These are phyloP conservation scores for Escallonia herrerae DNA, from an alignment of 129 eudicot genomes.

Conservation along the genomic window DNA sequence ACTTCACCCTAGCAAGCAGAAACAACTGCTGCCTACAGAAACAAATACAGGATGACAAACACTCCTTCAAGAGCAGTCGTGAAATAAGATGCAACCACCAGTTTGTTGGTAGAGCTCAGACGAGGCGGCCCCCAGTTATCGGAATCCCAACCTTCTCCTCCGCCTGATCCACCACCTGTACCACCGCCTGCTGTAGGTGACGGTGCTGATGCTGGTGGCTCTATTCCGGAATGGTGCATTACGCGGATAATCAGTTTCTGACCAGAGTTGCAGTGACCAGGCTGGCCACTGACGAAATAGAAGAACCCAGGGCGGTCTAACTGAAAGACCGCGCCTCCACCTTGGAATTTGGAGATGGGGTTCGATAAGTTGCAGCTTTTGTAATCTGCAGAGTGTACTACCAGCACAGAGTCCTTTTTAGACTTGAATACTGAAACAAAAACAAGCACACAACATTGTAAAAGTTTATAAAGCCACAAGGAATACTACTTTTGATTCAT, in stretches of 20 bases:
- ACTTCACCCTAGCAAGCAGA: neutral
- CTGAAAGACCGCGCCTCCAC: constrained; percentile 31
- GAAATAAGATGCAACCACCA: constrained; percentile 16
- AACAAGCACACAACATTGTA: neutral
- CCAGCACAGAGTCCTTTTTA: constrained; percentile 49
- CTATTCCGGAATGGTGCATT: constrained; percentile 26
- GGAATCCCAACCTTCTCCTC: constrained; percentile 9
- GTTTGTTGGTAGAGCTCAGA: constrained; percentile 14
- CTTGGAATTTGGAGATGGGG: constrained; percentile 33
- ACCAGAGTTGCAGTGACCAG: constrained; percentile 42
- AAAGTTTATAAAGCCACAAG: neutral
- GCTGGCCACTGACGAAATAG: constrained; percentile 49
- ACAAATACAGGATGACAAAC: constrained; percentile 12
- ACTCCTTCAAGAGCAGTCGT: constrained; percentile 17
- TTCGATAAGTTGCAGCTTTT: constrained; percentile 27
- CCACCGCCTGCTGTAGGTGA: constrained; percentile 9
- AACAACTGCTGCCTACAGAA: constrained; percentile 10
- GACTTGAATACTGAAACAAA: constrained; percentile 43
- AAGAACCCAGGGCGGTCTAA: constrained; percentile 34
- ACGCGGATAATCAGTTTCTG: constrained; percentile 38
- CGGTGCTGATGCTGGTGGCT: constrained; percentile 22
- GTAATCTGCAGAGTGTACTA: constrained; percentile 29
- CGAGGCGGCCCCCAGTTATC: constrained; percentile 14
- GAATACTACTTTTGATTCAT: no score
- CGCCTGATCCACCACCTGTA: constrained; percentile 9